Percentiles rank a stretch among this genome's conserved stretches.
Evolutionary conservation across 176 grass and related monocot genomes (phyloP).

Genomic region (Bromus sterilis): DNA sequence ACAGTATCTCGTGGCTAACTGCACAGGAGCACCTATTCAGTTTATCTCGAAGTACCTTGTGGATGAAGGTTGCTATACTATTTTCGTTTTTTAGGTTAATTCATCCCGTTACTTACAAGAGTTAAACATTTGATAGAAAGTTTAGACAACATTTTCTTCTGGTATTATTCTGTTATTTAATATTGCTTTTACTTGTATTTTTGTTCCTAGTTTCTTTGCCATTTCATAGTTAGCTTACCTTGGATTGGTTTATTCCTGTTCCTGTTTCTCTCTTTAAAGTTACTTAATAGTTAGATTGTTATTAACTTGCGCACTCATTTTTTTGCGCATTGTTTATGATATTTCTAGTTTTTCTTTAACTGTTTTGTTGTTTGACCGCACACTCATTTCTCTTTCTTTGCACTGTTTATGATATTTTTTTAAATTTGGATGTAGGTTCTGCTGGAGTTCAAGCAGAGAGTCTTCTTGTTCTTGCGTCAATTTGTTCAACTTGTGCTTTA

Average conservation of each 20-base stretch:
- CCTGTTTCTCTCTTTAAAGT: neutral
- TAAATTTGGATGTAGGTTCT: constrained; percentile 37
- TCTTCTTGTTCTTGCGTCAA: constrained; percentile 47
- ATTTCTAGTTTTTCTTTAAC: neutral
- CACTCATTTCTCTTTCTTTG: neutral
- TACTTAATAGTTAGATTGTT: neutral
- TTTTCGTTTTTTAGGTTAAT: constrained; percentile 3
- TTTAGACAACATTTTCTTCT: neutral
- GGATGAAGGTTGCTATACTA: constrained; percentile 62
- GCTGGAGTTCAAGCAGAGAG: constrained; percentile 58
- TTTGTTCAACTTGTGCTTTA: constrained; percentile 49
- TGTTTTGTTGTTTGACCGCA: no score
- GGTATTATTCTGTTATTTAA: neutral
- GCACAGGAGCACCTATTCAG: constrained; percentile 51
- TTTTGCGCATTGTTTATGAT: no score
- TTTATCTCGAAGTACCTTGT: constrained; percentile 89
- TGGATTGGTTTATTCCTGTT: neutral
- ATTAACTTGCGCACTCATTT: neutral
- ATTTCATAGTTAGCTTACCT: neutral
- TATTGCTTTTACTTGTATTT: neutral
- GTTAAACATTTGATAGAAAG: neutral
- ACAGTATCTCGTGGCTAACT: constrained; percentile 67
- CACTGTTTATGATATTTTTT: constrained; percentile 10
- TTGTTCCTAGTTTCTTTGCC: neutral
- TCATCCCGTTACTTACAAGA: constrained; percentile 11